These are phyloP conservation scores for Endoconidiophora polonica DNA, from an alignment of 2,329 filamentous ascomycete genomes.

Conservation along the genomic window DNA sequence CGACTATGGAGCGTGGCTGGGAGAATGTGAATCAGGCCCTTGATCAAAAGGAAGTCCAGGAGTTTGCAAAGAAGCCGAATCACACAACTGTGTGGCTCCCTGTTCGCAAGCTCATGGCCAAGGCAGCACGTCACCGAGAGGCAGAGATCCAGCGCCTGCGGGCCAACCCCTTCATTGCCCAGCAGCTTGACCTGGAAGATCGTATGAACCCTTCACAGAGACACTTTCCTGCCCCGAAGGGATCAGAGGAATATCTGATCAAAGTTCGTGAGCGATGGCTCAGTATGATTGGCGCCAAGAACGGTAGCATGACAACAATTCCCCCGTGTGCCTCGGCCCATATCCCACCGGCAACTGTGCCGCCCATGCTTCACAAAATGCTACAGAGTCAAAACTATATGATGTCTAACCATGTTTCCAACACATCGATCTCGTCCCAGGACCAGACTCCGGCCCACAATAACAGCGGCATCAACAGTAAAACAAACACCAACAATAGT, in stretches of 20 bases:
- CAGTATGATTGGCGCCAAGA: slow-evolving; percentile 25
- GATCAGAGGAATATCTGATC: slow-evolving; percentile 30
- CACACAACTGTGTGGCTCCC: slow-evolving; percentile 36
- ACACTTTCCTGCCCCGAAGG: slow-evolving; percentile 30
- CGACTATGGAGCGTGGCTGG: slow-evolving; percentile 35
- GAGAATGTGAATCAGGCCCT: slow-evolving; percentile 25
- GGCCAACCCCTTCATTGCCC: slow-evolving; percentile 30
- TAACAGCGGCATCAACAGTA: background rate
- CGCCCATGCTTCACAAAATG: no score
- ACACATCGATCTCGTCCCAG: background rate
- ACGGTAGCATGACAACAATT: background rate
- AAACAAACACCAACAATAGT: background rate
- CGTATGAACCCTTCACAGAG: slow-evolving; percentile 27
- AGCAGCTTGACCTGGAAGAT: slow-evolving; percentile 32
- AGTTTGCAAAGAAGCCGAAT: slow-evolving; percentile 28
- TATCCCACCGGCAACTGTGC: background rate
- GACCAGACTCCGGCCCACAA: background rate
- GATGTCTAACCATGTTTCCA: background rate
- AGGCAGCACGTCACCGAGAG: slow-evolving; percentile 34
- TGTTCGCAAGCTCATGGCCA: slow-evolving; percentile 35
- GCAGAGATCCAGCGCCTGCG: slow-evolving; percentile 33
- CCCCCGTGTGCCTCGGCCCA: background rate
- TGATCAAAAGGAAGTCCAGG: slow-evolving; percentile 24
- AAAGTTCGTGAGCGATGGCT: slow-evolving; percentile 33
- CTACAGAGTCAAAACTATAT: background rate